phyloP scores from a whole-genome alignment of 768 basidiomycete species.

The Calocybe cyanea region DNA sequence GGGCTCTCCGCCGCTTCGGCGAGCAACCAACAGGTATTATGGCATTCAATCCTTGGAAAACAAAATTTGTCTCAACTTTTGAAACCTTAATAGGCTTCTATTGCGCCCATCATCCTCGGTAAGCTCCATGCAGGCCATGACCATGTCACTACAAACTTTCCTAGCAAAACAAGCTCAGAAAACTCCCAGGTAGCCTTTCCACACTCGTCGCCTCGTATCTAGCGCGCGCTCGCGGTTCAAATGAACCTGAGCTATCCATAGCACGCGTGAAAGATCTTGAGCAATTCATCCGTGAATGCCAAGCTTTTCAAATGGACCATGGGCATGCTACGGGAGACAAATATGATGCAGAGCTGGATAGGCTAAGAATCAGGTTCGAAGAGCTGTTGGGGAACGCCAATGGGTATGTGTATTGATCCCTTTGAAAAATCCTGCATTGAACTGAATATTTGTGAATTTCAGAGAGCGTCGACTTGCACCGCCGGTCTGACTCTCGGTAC shows the following conservation, averaged over 20 bases:
- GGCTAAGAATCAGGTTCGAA: slow-evolving; percentile 40
- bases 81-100: slow-evolving; percentile 26
- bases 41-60: too few relatives aligned
- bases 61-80: neutral
- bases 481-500: slow-evolving; percentile 10
- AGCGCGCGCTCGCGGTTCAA: slow-evolving; percentile 63
- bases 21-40: slow-evolving; percentile 33
- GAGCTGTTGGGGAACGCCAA: slow-evolving; percentile 41
- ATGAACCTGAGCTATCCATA: slow-evolving; percentile 65
- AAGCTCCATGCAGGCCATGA: neutral
- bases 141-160: neutral
- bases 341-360: slow-evolving; percentile 30
- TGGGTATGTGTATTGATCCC: slow-evolving; percentile 20
- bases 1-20: slow-evolving; percentile 48
- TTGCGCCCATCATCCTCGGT: slow-evolving; percentile 36
- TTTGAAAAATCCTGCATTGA: neutral
- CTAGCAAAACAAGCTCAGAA: slow-evolving; percentile 31
- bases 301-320: slow-evolving; percentile 55
- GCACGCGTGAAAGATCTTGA: slow-evolving; percentile 57
- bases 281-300: slow-evolving; percentile 59
- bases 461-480: slow-evolving; percentile 19
- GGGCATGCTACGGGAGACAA: slow-evolving; percentile 38
- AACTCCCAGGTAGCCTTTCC: slow-evolving; percentile 63
- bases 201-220: slow-evolving; percentile 72
- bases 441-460: neutral